Evolutionary conservation across 257 asterid genomes (phyloP).

Genomic region (Scutellaria barbata): DNA sequence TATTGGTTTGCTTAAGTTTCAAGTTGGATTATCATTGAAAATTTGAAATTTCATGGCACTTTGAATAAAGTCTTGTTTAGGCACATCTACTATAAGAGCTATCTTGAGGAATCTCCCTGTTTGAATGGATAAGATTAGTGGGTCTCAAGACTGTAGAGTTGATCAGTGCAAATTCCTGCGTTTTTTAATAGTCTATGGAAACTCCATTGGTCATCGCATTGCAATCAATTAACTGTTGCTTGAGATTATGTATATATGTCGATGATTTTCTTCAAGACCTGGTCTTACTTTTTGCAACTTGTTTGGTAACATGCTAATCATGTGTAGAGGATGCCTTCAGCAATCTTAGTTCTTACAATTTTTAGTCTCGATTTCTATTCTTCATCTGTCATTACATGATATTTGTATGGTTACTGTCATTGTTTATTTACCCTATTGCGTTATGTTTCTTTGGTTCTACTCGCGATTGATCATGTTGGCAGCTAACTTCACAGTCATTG

Average conservation of each 20-base stretch:
- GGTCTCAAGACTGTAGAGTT: neutral
- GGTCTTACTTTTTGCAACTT: neutral
- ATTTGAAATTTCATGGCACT: neutral
- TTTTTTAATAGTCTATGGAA: neutral
- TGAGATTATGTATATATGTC: neutral
- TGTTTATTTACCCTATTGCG: no score
- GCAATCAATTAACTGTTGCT: neutral
- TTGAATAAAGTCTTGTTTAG: neutral
- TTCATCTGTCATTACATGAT: no score
- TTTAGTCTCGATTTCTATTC: no score
- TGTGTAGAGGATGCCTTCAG: neutral
- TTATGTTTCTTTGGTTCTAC: no score
- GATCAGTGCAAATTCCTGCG: neutral
- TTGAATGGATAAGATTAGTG: slow-evolving; percentile 9
- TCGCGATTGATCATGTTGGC: no score
- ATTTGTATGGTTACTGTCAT: no score
- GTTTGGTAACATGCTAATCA: neutral
- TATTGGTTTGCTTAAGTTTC: neutral
- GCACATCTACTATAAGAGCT: neutral
- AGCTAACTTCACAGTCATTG: no score
- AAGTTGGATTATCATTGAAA: neutral
- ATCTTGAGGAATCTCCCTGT: neutral
- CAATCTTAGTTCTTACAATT: no score
- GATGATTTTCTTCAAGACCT: neutral
- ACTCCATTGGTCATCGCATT: neutral